A percentile compares a stretch with the other conserved stretches of the same genome.
Evolutionary conservation across 306 rosid genomes (phyloP).

Genomic region (Arachis hypogaea): DNA sequence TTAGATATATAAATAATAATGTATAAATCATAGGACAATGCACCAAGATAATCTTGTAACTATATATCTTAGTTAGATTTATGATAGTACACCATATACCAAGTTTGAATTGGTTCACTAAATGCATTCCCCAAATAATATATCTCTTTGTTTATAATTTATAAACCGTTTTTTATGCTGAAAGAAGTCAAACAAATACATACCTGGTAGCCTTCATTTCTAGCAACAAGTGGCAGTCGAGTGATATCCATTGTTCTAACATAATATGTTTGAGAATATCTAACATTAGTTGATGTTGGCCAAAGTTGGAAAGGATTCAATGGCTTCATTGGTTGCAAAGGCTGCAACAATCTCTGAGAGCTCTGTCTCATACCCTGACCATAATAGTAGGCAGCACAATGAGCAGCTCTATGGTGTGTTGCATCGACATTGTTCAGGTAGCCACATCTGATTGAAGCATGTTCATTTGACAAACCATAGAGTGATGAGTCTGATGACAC

Average conservation of each 20-base stretch:
- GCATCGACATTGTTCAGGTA: constrained; percentile 4
- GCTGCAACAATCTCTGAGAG: constrained; percentile 20
- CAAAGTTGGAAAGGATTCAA: constrained; percentile 23
- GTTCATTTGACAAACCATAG: background rate
- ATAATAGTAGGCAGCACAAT: constrained; percentile 10
- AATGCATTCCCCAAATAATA: no score
- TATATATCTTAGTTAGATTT: no score
- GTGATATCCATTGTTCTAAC: constrained; percentile 2
- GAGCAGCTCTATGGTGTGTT: constrained; percentile 10
- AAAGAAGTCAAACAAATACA: background rate
- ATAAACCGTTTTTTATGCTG: no score
- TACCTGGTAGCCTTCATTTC: constrained; percentile 24
- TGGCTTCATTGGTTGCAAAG: constrained; percentile 16
- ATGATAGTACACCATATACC: no score
- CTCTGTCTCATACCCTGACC: background rate
- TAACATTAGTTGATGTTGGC: background rate
- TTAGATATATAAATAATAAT: no score
- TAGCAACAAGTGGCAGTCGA: constrained; percentile 14
- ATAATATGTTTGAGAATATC: constrained; percentile 13
- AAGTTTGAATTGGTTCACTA: no score
- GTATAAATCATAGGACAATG: no score
- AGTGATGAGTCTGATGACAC: constrained; percentile 3
- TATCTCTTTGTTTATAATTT: no score
- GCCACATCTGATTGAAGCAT: background rate
- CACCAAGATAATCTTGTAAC: no score